Evolutionary conservation across 805 yeast species (phyloP), one percentile per base, ranked within the genome.

Genomic region (Isabelozyma gotoi): DNA sequence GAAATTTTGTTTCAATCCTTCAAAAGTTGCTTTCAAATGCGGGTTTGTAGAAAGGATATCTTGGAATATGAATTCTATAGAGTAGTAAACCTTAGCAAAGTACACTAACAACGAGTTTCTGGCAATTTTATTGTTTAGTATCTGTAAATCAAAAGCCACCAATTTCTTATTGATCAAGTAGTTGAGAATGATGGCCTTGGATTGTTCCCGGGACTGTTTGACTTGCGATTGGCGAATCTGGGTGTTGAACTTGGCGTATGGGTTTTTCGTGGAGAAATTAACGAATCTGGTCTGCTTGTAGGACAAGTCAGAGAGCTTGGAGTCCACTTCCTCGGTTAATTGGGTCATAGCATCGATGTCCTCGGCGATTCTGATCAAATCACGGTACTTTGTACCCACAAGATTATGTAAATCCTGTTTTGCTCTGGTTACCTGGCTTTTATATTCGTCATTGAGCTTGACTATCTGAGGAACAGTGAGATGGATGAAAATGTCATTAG

Each of bases 281-380:
- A 60, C 59, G 42, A 67, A 67, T 11, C 49, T 45, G 2, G 71
- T 50, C 5, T 57, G 48, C 17, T 51, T 48, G 44, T 65, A 71
- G 5, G 75, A 62, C 16, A 71, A 53, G 33, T 60, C 53, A 0
- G 71, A 45, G 16, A 71, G 46, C 6, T 54, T 48, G 6, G 48
- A 46, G 36, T 68, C 65, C 3, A 63, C 49, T 2, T 19, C 36
- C 6, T 47, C 47, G 7, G 70, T 55, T 15, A 51, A 39, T 1
- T 42, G 33, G 47, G 60, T 57, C 65, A 68, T 67, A 8, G 44
- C 50, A 29, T 63, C 66, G 19, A 71, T 70, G 42, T 68, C 73
- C 44, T 71, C 74, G n/a, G 76, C 73, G 11, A 71, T 70, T 36
- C 62, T 58, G 37, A 71, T 69, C 52, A 71, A 60, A 51, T 71